phyloP scores from a whole-genome alignment of 2,329 filamentous ascomycete species.

The Proliferodiscus dingleyae region DNA sequence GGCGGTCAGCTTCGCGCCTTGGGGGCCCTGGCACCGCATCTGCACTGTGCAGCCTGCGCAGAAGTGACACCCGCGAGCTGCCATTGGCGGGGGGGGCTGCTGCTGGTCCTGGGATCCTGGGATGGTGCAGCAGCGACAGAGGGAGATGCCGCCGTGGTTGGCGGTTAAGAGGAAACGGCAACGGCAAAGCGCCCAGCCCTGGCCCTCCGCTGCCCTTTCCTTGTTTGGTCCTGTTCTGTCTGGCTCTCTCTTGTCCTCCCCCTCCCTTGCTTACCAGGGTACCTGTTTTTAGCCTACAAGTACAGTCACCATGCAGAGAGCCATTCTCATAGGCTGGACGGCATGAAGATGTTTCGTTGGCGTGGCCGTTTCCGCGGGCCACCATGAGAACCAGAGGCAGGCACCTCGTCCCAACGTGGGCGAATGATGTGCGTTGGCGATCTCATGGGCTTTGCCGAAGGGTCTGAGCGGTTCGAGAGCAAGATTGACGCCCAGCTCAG shows the following conservation, averaged over 20 bases:
- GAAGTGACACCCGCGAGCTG: not conserved
- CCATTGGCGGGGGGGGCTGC: conserved; percentile 15
- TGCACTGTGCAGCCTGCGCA: conserved; percentile 13
- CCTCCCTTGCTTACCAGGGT: too few species aligned
- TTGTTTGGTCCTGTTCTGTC: too few species aligned
- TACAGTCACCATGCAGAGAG: too few species aligned
- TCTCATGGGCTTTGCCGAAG: not conserved
- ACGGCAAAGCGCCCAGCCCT: not conserved
- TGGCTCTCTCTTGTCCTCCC: too few species aligned
- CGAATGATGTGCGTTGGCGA: conserved; percentile 17
- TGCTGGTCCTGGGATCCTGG: conserved; percentile 11
- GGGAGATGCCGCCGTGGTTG: conserved; percentile 20
- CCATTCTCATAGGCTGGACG: conserved; percentile 11
- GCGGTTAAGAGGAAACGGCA: conserved; percentile 11
- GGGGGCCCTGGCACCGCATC: conserved; percentile 4
- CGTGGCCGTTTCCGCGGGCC: conserved; percentile 5
- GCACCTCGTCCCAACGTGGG: not conserved
- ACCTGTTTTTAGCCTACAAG: too few species aligned
- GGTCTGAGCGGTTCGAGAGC: not conserved
- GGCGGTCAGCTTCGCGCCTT: conserved; percentile 23
- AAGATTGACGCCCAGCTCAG: too few species aligned
- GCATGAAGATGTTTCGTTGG: conserved; percentile 1
- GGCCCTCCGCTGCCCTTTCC: too few species aligned
- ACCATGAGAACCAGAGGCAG: not conserved
- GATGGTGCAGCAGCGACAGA: conserved; percentile 12